Conservation (phyloP, 1,139 yeast species). For the Yamadazyma epiphylla region DNA sequence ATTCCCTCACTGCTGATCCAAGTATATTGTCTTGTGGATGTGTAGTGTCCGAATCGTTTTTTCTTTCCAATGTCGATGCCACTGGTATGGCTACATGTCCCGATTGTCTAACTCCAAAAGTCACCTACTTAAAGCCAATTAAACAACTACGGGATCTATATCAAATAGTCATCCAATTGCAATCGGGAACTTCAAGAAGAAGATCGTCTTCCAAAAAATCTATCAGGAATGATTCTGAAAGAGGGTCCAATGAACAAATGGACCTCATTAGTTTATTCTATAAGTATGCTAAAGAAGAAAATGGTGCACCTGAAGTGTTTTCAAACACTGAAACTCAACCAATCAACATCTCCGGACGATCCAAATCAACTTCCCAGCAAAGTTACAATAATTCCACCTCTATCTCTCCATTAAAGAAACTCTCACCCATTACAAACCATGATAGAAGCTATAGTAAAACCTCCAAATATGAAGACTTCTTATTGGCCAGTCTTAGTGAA, state of each 20-base stretch:
- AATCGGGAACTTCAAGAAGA: conserved; percentile 10
- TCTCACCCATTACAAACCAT: conserved; percentile 4
- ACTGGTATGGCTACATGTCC: conserved; percentile 39
- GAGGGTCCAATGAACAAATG: conserved; percentile 20
- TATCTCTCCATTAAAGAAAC: conserved; percentile 13
- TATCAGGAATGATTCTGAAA: conserved; percentile 14
- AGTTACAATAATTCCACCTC: conserved; percentile 9
- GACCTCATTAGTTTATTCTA: conserved; percentile 38
- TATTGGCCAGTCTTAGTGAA: conserved; percentile 29
- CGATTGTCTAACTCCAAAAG: conserved; percentile 34
- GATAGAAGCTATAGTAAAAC: conserved; percentile 5
- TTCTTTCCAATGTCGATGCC: conserved; percentile 18
- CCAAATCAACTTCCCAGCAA: conserved; percentile 1
- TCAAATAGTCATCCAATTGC: conserved; percentile 20
- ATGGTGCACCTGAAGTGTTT: conserved; percentile 5
- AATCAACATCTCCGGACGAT: conserved; percentile 11
- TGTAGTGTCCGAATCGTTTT: conserved; percentile 51
- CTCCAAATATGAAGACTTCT: conserved; percentile 17
- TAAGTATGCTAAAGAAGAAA: conserved; percentile 42
- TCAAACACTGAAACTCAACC: conserved; percentile 9
- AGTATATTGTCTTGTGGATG: conserved; percentile 70
- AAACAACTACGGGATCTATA: conserved; percentile 52
- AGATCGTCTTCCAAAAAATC: conserved; percentile 24
- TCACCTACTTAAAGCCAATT: conserved; percentile 38
- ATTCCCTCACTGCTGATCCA: conserved; percentile 42